Conservation (phyloP, 2,329 filamentous ascomycete genomes). For the Aspergillus tubingensis region DNA sequence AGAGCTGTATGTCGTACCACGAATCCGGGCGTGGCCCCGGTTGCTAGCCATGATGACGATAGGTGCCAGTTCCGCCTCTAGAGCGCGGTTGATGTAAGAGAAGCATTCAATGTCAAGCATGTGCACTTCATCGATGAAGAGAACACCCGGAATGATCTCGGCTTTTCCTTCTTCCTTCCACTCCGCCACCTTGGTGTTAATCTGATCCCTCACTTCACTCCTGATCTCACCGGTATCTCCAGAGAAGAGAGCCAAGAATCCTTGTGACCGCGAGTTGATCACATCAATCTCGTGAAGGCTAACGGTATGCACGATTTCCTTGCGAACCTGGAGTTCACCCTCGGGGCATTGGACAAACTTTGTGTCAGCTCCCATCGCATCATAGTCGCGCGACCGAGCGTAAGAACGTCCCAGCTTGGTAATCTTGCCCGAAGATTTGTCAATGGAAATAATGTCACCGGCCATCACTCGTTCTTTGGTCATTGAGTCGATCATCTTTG, state of each 20-base stretch:
- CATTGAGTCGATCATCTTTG: constrained; percentile 99
- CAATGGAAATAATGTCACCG: constrained; percentile 96
- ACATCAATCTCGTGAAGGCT: constrained; percentile 98
- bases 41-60: constrained; percentile 99
- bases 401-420: constrained; percentile 95
- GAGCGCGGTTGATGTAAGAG: constrained; percentile 94
- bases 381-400: constrained; percentile 93
- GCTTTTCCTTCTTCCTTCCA: constrained; percentile 99
- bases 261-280: constrained; percentile 98
- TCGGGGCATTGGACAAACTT: constrained; percentile 98
- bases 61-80: constrained; percentile 91
- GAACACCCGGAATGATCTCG: constrained; percentile 92
- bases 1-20: constrained; percentile 88
- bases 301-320: constrained; percentile 96
- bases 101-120: constrained; percentile 99
- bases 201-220: constrained; percentile 95
- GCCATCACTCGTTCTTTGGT: constrained; percentile 99
- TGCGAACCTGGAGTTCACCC: constrained; percentile 93
- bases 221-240: constrained; percentile 97
- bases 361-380: constrained; percentile 97
- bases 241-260: constrained; percentile 94
- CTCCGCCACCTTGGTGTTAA: constrained; percentile 97
- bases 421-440: constrained; percentile 98
- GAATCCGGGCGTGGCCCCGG: constrained; percentile 84
- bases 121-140: constrained; percentile 99